Base-by-base conservation (phyloP, 768 basidiomycete species). In the Russula dissimulans region DNA sequence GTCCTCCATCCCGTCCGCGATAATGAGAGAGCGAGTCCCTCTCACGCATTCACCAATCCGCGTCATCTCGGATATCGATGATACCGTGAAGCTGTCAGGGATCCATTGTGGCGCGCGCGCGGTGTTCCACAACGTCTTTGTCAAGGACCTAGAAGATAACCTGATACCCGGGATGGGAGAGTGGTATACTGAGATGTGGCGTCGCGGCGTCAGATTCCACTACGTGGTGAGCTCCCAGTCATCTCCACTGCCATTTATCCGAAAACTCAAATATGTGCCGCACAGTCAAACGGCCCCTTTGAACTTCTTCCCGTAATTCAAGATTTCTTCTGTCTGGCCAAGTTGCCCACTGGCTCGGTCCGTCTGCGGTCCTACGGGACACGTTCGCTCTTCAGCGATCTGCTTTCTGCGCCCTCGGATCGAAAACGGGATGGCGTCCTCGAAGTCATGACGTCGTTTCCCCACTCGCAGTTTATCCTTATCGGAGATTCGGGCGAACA, bases 401-500 rank as follows among this genome's bases (percentile, higher is more conserved):
- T 98, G 29, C 79, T 94, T 57, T 84, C 85, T 5, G 86, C 91
- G 4, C 87, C 91, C 3, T 88, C 92, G 1, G 79, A 82, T 18
- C 82, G 95, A 39, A 98, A 98, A 72, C 84, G 85, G 5, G 81
- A 81, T 0, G 87, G 86, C 18, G 82, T 97, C 8, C 69, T 86
- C n/a, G 89, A 94, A 42, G 77, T 91, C 22, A 74, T 95, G 12
- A 79, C 87, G 42, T 75, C 82, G 3, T 95, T 95, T 70, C 83
- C 83, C 0, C 76, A 83, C 43, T 83, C 89, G 1, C 76, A 73
- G 42, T 97, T 98, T 73, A 72, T 97, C 68, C 81, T 95, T 51
- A 77, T 98, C 43, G 95, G 95, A 7, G 95, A 98, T 70, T 84
- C 86, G 0, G 95, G 95, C 38, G 95, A 98, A 69, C 95, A 97